These are phyloP conservation scores for Lupinus albus DNA, from an alignment of 306 rosid species.

Conservation along the genomic window DNA sequence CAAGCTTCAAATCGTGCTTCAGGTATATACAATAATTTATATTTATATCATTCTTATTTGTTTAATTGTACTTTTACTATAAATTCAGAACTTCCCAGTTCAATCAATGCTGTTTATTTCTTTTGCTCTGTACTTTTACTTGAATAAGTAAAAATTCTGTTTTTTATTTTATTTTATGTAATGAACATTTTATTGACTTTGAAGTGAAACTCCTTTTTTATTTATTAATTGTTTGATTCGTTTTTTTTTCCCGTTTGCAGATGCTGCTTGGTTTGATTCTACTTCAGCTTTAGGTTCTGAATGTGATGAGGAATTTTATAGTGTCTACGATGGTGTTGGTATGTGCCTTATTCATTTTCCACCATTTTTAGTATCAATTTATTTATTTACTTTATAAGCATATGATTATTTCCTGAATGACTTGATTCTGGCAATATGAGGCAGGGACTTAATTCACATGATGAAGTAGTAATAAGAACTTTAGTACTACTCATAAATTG, in stretches of 20 bases:
- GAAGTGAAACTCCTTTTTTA: conserved; percentile 19
- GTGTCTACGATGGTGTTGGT: conserved; percentile 88
- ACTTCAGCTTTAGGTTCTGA: conserved; percentile 80
- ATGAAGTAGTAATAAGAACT: too few relatives aligned
- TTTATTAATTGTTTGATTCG: not conserved
- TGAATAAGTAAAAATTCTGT: too few relatives aligned
- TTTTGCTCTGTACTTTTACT: too few relatives aligned
- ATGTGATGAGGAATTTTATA: conserved; percentile 87
- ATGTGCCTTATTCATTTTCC: not conserved
- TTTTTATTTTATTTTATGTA: not conserved
- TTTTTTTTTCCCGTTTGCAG: conserved; percentile 40
- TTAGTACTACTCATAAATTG: too few relatives aligned
- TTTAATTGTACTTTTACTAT: not conserved
- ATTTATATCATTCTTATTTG: too few relatives aligned
- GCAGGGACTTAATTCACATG: not conserved
- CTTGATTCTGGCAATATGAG: conserved; percentile 36
- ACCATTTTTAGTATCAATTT: not conserved
- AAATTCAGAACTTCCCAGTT: too few relatives aligned
- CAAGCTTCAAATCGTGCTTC: conserved; percentile 55
- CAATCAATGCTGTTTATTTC: too few relatives aligned
- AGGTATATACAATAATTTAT: not conserved
- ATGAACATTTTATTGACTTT: conserved; percentile 18
- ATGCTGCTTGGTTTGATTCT: conserved; percentile 82
- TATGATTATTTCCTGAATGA: conserved; percentile 48
- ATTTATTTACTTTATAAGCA: not conserved